Evolutionary conservation across 345 rosid genomes (phyloP).

Genomic region (Ceriops decandra): DNA sequence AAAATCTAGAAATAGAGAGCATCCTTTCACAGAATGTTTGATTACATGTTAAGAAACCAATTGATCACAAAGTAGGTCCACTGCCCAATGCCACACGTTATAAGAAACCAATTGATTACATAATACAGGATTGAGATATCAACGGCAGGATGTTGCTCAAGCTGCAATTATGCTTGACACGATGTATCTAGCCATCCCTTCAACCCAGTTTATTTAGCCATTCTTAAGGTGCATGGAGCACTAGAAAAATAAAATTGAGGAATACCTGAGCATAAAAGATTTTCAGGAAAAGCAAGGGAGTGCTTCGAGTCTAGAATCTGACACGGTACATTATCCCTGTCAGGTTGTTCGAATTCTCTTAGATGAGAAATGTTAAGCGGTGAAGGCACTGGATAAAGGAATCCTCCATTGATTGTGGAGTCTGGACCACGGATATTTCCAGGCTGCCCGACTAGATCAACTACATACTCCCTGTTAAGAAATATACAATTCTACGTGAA

Average conservation of each 20-base stretch:
- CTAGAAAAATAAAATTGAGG: constrained; percentile 3
- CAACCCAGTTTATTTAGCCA: background rate
- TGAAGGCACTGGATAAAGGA: constrained; percentile 53
- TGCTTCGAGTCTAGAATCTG: constrained; percentile 30
- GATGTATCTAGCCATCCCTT: background rate
- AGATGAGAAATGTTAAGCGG: constrained; percentile 60
- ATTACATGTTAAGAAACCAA: background rate
- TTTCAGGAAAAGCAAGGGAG: constrained; percentile 30
- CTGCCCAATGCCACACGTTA: background rate
- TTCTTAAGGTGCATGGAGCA: background rate
- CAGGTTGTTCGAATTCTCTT: constrained; percentile 45
- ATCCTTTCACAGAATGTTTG: too few species aligned
- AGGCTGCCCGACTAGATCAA: constrained; percentile 89
- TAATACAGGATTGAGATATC: background rate
- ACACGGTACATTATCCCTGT: constrained; percentile 35
- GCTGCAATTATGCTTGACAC: background rate
- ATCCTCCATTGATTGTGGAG: constrained; percentile 78
- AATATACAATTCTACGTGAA: constrained; percentile 10
- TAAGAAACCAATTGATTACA: background rate
- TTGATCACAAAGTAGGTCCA: background rate
- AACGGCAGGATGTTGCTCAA: background rate
- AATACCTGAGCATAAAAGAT: constrained; percentile 44
- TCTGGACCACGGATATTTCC: constrained; percentile 85
- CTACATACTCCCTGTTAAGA: constrained; percentile 85
- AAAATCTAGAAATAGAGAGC: background rate